Evolutionary conservation across 2,329 filamentous ascomycete genomes (phyloP).

Genomic region (Ophiostoma triangulosporum): DNA sequence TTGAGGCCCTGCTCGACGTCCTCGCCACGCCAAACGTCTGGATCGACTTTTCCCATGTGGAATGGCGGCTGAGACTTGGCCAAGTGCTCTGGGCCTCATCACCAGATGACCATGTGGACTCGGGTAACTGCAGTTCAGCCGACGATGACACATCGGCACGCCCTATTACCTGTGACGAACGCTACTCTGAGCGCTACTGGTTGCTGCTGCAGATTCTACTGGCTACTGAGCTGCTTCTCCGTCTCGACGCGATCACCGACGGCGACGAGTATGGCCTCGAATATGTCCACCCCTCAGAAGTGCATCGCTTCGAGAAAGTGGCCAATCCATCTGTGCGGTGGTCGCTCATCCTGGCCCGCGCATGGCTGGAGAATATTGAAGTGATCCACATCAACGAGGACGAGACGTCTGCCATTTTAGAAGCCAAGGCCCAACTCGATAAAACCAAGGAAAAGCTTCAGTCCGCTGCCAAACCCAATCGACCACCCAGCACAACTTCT

Average conservation of each 20-base stretch:
- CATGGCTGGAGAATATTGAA: constrained; percentile 56
- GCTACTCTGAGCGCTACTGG: constrained; percentile 52
- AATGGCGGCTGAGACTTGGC: constrained; percentile 61
- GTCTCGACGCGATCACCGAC: constrained; percentile 49
- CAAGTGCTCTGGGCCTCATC: constrained; percentile 51
- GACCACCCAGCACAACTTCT: background rate
- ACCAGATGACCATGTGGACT: constrained; percentile 10
- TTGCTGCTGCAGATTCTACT: constrained; percentile 51
- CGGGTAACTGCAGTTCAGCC: constrained; percentile 26
- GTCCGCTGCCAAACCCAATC: background rate
- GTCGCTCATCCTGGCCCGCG: constrained; percentile 50
- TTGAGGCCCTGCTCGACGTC: constrained; percentile 52
- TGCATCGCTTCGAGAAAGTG: constrained; percentile 47
- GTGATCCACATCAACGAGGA: constrained; percentile 23
- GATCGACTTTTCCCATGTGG: constrained; percentile 61
- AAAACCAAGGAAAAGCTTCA: constrained; percentile 1
- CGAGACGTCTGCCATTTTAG: background rate
- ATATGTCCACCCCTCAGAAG: constrained; percentile 39
- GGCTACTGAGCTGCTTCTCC: constrained; percentile 50
- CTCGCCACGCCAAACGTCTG: constrained; percentile 53
- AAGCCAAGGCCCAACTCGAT: background rate
- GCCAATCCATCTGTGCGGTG: constrained; percentile 51
- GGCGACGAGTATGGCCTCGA: constrained; percentile 42
- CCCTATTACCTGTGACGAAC: constrained; percentile 34
- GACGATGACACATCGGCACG: constrained; percentile 13